Base-by-base conservation (phyloP, 768 basidiomycete species). In the Leccinum subgranulosum region DNA sequence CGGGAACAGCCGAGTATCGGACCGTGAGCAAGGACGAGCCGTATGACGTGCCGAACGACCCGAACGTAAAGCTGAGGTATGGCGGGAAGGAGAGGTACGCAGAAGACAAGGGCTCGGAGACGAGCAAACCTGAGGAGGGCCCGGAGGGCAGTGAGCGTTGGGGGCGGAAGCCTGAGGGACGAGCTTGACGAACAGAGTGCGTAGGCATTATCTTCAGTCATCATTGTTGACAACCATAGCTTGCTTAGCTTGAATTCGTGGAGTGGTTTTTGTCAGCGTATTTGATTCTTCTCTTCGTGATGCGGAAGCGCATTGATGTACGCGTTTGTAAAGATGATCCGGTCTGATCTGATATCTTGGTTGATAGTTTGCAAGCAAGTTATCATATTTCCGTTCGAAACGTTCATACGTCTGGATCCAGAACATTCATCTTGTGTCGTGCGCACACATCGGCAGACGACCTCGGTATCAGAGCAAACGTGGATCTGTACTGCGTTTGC, bases 91-190 rank as follows among this genome's bases (percentile, higher is more conserved):
- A 62, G 56, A 33, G 33, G 46, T 55, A 51, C 29, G 43, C 1
- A 9, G 46, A 64, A 46, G 63, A 60, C n/a, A 72, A 75, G 45
- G 73, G 70, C 0, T 58, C 67, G 9, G 75, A 75, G 57, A 74
- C 68, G 41, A 76, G 75, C 54, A 60, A 64, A 15, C 23, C 56
- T 0, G 63, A 59, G 9, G 72, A 78, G 36, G 77, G 79, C 0
- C 79, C 80, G 0, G 64, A 74, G 29, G 76, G 69, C 6, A 72
- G 70, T 25, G 73, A 67, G 34, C 76, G 72, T 33, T 58, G 63
- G 11, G 79, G 79, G 3, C 66, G 76, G 55, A 71, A 72, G 52
- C 69, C 73, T 8, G 66, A 72, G 55, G 60, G 67, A 41, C 60
- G 57, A 45, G 12, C 50, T 28, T 66, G 50, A 72, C 10, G 31